Evolutionary conservation across 768 basidiomycete genomes (phyloP).

Genomic region (Floccularia luteovirens): DNA sequence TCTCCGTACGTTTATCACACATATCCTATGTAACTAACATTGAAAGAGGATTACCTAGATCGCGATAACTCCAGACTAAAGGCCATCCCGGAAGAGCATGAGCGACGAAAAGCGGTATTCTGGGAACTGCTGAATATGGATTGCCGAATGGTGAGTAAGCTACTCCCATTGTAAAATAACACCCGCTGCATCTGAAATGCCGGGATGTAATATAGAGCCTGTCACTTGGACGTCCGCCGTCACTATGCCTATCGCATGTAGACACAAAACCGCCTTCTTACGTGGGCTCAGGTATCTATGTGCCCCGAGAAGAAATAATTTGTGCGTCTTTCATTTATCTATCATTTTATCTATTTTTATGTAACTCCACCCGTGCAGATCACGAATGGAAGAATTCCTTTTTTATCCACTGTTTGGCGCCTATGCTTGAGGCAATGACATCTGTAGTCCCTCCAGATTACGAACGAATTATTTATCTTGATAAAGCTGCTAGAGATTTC

Average conservation of each 20-base stretch:
- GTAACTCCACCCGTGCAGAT: conserved; percentile 31
- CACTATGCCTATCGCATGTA: conserved; percentile 56
- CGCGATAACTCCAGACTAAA: conserved; percentile 58
- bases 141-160: conserved; percentile 45
- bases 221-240: conserved; percentile 66
- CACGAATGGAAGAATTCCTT: conserved; percentile 69
- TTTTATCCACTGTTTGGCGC: conserved; percentile 54
- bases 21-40: conserved; percentile 8
- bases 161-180: background rate
- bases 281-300: conserved; percentile 35
- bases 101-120: conserved; percentile 60
- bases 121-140: conserved; percentile 74
- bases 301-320: conserved; percentile 39
- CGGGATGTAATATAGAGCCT: conserved; percentile 49
- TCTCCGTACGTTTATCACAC: conserved; percentile 41
- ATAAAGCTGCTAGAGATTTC: conserved; percentile 49
- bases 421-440: conserved; percentile 52
- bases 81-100: conserved; percentile 65
- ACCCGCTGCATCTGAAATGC: background rate
- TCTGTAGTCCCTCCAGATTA: conserved; percentile 47
- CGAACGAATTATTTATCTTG: conserved; percentile 41
- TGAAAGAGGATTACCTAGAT: conserved; percentile 32
- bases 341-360: conserved; percentile 8
- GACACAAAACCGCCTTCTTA: conserved; percentile 52
- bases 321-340: conserved; percentile 30